Evolutionary conservation across 257 asterid species (phyloP), one percentile per base, ranked within the genome.

Genomic region (Euphrasia confusa): DNA sequence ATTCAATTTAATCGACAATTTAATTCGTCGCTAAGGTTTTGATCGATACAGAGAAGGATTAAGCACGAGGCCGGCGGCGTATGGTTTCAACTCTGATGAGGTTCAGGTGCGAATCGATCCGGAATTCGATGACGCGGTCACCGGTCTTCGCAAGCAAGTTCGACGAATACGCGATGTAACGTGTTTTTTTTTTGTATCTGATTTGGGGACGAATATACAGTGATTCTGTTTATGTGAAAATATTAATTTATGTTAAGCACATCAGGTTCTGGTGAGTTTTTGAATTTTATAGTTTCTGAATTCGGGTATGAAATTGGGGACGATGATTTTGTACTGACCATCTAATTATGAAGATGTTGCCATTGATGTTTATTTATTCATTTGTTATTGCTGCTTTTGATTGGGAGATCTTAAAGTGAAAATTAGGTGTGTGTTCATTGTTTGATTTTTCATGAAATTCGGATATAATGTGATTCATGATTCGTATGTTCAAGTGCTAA

Each of bases 141-240:
- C 81, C 27, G 96, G 97, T 52, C 96, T 89, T 32, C 94, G 90
- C 48, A 83, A 77, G 50, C 97, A 92, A 92, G 99, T 92, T 73
- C 83, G 89, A 64, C 83, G 71, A 65, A 79, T 89, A 5, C 86
- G 93, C 56, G 81, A 81, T 52, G 99, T 89, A 77, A 53, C 2
- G 18, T 9, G 21, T 18, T 18, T 21, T 52, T 1, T 35, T 18
- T 9, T 10, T 53, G 18, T 53, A 1, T 15, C 2, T 52, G 27
- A 15, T 15, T 17, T 7, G 11, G 30, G 2, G 54, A n/a, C n/a
- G 17, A 47, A n/a, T 49, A 3, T 49, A 2, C 54, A 0, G 21
- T 14, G 54, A 48, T 48, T 48, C 15, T 12, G 21, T 13, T 48
- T n/a, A 0, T 49, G 14, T 50, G 26, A 50, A 18, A 50, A 14